Conservation (phyloP, 2,329 filamentous ascomycete species). For the Triangularia setosa region DNA sequence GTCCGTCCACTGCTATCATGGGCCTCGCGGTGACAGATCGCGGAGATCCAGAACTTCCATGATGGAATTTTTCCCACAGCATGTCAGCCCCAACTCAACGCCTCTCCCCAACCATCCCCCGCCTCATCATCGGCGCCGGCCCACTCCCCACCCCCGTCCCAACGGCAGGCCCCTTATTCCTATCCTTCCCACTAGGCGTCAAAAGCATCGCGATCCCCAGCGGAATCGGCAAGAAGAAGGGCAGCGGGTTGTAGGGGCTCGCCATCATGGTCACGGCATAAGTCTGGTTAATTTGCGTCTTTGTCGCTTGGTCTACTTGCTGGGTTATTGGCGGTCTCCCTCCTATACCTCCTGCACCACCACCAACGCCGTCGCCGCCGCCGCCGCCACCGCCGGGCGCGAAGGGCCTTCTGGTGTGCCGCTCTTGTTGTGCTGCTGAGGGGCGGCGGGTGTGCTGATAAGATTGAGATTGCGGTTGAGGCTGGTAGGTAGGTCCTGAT, state of each 20-base stretch:
- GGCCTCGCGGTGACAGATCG: too few species aligned
- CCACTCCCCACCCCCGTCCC: background rate
- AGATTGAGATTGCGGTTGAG: background rate
- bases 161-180: background rate
- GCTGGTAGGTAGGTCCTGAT: background rate
- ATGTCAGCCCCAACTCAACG: too few species aligned
- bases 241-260: constrained; percentile 22
- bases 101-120: too few species aligned
- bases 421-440: background rate
- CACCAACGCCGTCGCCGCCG: too few species aligned
- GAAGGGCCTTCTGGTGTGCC: background rate
- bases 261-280: constrained; percentile 26
- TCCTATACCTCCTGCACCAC: background rate
- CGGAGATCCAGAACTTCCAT: too few species aligned
- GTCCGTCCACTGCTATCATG: too few species aligned
- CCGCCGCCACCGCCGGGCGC: background rate
- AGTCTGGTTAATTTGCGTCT: constrained; percentile 26
- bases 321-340: background rate
- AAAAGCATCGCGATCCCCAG: constrained; percentile 24
- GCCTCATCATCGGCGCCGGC: too few species aligned
- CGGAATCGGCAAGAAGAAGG: constrained; percentile 25
- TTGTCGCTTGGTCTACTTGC: constrained; percentile 15
- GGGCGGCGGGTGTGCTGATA: background rate
- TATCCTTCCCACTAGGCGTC: constrained; percentile 3
- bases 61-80: too few species aligned